A percentile compares a stretch with the other conserved stretches of the same genome.
Conservation (phyloP, 331 rosid species). For the Quercus phellos region DNA sequence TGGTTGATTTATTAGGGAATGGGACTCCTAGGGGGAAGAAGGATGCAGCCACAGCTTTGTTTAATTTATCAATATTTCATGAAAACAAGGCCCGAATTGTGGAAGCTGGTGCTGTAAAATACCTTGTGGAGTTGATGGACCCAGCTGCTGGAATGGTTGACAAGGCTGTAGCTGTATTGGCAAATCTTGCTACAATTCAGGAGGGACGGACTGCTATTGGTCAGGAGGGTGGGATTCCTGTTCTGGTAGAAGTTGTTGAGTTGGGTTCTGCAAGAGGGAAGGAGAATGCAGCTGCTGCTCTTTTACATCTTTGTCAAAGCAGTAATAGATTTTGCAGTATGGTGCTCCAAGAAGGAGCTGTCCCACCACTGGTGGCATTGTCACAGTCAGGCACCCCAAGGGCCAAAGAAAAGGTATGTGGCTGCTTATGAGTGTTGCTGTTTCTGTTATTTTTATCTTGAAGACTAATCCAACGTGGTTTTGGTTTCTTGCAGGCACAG, state of each 20-base stretch:
- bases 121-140: conserved; percentile 96
- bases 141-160: conserved; percentile 99
- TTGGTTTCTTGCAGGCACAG: conserved; percentile 62
- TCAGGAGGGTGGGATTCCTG: conserved; percentile 72
- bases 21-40: conserved; percentile 98
- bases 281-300: conserved; percentile 97
- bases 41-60: conserved; percentile 96
- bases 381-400: conserved; percentile 93
- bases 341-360: conserved; percentile 90
- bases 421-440: conserved; percentile 5
- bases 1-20: conserved; percentile 83
- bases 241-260: conserved; percentile 92
- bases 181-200: conserved; percentile 83
- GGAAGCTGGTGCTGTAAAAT: conserved; percentile 92
- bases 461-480: conserved; percentile 5
- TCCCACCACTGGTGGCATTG: conserved; percentile 87
- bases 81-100: conserved; percentile 89
- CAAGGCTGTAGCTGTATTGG: conserved; percentile 93
- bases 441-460: conserved; percentile 3
- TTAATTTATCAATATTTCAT: conserved; percentile 77
- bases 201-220: conserved; percentile 88
- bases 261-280: conserved; percentile 94
- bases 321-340: conserved; percentile 46
- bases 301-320: conserved; percentile 68
- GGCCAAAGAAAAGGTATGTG: conserved; percentile 83